These are phyloP conservation scores for Russula virescens DNA, from an alignment of 768 basidiomycete genomes.

Conservation along the genomic window DNA sequence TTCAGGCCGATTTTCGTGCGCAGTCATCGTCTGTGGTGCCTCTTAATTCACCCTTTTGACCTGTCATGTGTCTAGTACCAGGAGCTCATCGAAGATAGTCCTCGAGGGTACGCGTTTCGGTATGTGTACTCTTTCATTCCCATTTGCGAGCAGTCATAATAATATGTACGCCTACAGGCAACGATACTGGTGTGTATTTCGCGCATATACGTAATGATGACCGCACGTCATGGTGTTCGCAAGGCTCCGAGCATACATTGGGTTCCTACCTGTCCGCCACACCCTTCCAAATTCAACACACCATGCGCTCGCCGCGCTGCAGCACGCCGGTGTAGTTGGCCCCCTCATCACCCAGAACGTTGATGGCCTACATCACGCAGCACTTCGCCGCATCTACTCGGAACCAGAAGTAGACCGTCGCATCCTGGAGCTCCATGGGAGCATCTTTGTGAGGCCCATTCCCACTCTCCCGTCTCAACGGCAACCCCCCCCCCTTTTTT, in stretches of 20 bases:
- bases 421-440: conserved; percentile 86
- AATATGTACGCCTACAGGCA: conserved; percentile 42
- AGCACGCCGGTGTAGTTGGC: conserved; percentile 55
- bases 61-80: conserved; percentile 49
- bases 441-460: conserved; percentile 56
- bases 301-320: conserved; percentile 77
- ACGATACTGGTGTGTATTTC: conserved; percentile 65
- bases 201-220: background rate
- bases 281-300: conserved; percentile 87
- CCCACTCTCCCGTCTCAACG: too few species aligned
- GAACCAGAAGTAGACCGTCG: conserved; percentile 33
- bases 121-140: conserved; percentile 29
- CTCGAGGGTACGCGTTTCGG: conserved; percentile 68
- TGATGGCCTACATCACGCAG: conserved; percentile 91
- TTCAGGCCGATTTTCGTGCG: conserved; percentile 27
- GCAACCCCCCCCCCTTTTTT: too few species aligned
- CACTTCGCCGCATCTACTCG: conserved; percentile 44
- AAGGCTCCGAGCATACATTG: conserved; percentile 68
- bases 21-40: background rate
- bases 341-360: conserved; percentile 84
- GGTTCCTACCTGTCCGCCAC: conserved; percentile 83
- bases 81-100: conserved; percentile 69
- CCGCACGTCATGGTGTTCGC: background rate
- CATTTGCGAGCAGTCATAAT: background rate
- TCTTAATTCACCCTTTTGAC: conserved; percentile 2